phyloP scores from a whole-genome alignment of 257 asterid genomes.

The Jacaranda copaia region DNA sequence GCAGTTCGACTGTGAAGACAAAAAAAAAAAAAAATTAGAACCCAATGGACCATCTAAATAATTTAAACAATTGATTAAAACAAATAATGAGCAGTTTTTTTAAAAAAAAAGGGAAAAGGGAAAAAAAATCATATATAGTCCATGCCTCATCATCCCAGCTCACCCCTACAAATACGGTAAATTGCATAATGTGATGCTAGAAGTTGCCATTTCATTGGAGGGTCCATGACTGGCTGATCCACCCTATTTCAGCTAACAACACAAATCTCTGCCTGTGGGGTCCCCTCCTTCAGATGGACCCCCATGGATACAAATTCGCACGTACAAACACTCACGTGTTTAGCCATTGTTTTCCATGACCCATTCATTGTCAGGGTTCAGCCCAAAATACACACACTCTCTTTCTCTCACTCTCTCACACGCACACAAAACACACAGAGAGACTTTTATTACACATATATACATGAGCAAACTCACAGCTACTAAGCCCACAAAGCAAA shows the following conservation, averaged over 20 bases:
- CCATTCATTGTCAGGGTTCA: conserved; percentile 22
- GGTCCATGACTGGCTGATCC: conserved; percentile 31
- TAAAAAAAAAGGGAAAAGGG: not conserved
- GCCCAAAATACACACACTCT: too few species aligned
- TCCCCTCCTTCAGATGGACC: conserved; percentile 22
- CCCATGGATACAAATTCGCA: conserved; percentile 21
- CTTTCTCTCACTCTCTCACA: conserved; percentile 32
- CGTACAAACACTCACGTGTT: conserved; percentile 58
- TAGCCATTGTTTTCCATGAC: conserved; percentile 46
- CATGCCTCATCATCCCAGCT: not conserved
- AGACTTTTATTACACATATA: conserved; percentile 33
- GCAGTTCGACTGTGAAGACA: too few species aligned
- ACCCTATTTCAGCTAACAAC: conserved; percentile 27
- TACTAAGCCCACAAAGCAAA: conserved; percentile 31
- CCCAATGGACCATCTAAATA: too few species aligned
- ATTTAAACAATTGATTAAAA: too few species aligned
- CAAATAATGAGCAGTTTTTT: too few species aligned
- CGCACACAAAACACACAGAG: conserved; percentile 16
- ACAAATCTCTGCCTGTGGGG: conserved; percentile 33
- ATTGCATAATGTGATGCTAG: conserved; percentile 11
- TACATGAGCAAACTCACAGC: conserved; percentile 26
- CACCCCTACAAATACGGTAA: not conserved
- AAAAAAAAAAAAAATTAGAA: too few species aligned
- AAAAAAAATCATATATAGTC: not conserved
- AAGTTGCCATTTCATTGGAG: conserved; percentile 28